Evolutionary conservation across 345 rosid species (phyloP), one percentile per base, ranked within the genome.

Genomic region (Adansonia digitata): DNA sequence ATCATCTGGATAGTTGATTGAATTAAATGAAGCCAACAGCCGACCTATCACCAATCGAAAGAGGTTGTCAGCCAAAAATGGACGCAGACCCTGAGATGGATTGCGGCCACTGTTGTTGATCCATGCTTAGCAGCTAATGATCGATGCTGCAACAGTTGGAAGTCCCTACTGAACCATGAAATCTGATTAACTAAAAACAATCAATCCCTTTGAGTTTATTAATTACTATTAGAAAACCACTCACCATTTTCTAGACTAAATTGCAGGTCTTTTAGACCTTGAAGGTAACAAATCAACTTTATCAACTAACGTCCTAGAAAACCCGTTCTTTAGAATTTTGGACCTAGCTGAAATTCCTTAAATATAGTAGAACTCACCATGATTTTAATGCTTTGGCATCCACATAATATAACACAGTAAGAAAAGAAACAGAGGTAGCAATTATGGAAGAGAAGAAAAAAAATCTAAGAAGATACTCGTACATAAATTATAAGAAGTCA

Each of bases 71-170:
- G 57, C 94, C 92, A 86, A 70, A 88, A 77, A 77, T 90, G 94
- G 86, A 90, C 83, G 86, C 92, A 90, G 22, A 88, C 77, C 81
- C n/a, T n/a, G n/a, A n/a, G n/a, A n/a, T 88, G 90, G 74, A 90
- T 88, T 35, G 94, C 92, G 5, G 94, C 92, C 94, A 90, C 88
- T 63, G 86, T 73, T 17, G 79, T 86, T 13, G 94, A 49, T 34
- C 90, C 92, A 69, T 78, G 79, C 71, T 84, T 79, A 37, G 90
- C 87, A 4, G 92, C 92, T 81, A 88, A 66, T 24, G n/a, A n/a
- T n/a, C n/a, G 94, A 90, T 31, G 90, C 91, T 1, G 92, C 85
- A 35, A 90, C 76, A 2, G 94, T 6, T 8, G 18, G 10, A 62
- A 62, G 7, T 12, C 35, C 17, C 17, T 5, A 57, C 35, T 12